Evolutionary conservation across 1,284 basidiomycete species (phyloP).

Genomic region (Ceratobasidium sp.): DNA sequence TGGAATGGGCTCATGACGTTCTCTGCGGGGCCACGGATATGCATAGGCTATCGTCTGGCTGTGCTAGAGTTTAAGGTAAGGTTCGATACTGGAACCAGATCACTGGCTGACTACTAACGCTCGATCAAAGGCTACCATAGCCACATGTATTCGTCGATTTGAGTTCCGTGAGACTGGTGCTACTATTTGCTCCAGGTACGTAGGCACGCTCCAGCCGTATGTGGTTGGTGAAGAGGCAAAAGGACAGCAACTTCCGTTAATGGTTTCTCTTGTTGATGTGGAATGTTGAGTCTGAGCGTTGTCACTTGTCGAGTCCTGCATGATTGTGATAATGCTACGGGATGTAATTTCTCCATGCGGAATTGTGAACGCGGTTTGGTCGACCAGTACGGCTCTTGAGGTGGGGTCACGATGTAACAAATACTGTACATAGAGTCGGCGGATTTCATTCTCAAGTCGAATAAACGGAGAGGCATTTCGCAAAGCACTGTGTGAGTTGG

Average conservation of each 20-base stretch:
- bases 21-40: slow-evolving; percentile 42
- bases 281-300: too few relatives aligned
- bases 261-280: too few relatives aligned
- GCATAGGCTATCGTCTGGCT: slow-evolving; percentile 44
- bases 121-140: slow-evolving; percentile 14
- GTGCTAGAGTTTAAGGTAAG: slow-evolving; percentile 44
- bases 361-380: too few relatives aligned
- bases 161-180: slow-evolving; percentile 38
- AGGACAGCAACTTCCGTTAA: slow-evolving; percentile 21
- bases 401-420: too few relatives aligned
- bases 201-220: slow-evolving; percentile 35
- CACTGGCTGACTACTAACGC: neutral
- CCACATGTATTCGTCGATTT: slow-evolving; percentile 36
- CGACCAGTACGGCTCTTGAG: too few relatives aligned
- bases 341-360: too few relatives aligned
- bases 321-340: too few relatives aligned
- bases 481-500: too few relatives aligned
- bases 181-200: slow-evolving; percentile 24
- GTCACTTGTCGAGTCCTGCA: too few relatives aligned
- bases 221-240: slow-evolving; percentile 23
- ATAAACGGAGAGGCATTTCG: too few relatives aligned
- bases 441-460: too few relatives aligned
- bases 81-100: neutral
- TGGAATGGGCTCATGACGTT: slow-evolving; percentile 43
- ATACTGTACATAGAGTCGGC: too few relatives aligned